Conservation (phyloP, 2,329 filamentous ascomycete species). For the Epichloe uncinata region DNA sequence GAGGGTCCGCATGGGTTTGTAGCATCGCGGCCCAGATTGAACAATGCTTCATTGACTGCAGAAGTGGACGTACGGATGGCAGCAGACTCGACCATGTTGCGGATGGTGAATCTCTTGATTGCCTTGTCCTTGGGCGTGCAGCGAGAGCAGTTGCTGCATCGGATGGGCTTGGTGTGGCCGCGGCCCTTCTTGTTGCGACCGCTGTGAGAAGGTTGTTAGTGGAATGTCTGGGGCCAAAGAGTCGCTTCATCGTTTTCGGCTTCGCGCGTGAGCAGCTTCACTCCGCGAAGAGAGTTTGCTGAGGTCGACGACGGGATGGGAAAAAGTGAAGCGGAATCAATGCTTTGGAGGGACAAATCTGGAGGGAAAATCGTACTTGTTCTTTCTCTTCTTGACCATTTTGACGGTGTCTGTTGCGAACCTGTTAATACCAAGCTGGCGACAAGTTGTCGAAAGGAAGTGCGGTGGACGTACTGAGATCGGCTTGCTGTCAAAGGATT, state of each 20-base stretch:
- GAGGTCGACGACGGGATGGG: constrained; percentile 2
- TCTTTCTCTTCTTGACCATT: constrained; percentile 63
- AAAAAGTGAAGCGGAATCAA: not conserved
- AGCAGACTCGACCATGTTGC: constrained; percentile 99
- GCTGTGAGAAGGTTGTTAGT: constrained; percentile 33
- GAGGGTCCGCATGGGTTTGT: not conserved
- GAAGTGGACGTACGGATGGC: constrained; percentile 78
- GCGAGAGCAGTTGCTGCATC: constrained; percentile 59
- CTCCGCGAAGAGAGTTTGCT: constrained; percentile 1
- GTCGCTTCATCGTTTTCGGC: not conserved
- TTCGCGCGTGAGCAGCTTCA: constrained; percentile 7
- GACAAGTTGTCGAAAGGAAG: constrained; percentile 11
- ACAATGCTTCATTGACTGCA: not conserved
- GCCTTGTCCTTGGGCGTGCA: constrained; percentile 99
- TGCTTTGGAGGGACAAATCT: not conserved
- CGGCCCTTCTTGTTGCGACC: constrained; percentile 99
- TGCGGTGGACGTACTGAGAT: constrained; percentile 6
- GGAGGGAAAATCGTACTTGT: constrained; percentile 38
- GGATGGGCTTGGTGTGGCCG: constrained; percentile 99
- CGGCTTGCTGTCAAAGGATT: not conserved
- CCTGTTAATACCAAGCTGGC: constrained; percentile 19
- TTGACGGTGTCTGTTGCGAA: constrained; percentile 40
- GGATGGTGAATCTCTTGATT: constrained; percentile 99
- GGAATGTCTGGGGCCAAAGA: constrained; percentile 4
- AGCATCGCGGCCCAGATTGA: not conserved